Evolutionary conservation across 192 early-diverging fungal species (phyloP).

Genomic region (Linnemannia schmuckeri): DNA sequence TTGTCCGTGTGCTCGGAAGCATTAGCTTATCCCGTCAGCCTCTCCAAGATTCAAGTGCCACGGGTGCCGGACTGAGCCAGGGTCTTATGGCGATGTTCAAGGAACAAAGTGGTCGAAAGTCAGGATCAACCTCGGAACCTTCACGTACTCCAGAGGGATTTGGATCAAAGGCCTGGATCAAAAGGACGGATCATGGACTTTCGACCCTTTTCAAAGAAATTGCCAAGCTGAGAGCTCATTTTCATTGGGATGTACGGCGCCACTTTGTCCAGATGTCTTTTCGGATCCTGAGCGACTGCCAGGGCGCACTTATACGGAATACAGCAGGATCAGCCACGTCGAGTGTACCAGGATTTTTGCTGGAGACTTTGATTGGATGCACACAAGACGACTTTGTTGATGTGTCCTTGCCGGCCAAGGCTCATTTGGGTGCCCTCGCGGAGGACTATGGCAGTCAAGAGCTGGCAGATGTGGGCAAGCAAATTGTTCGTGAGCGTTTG

Average conservation of each 20-base stretch:
- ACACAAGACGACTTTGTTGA: constrained; percentile 43
- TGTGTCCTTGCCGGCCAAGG: constrained; percentile 13
- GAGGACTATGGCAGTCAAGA: constrained; percentile 7
- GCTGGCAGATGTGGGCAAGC: constrained; percentile 21
- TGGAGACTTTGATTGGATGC: constrained; percentile 39
- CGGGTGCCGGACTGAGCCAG: neutral
- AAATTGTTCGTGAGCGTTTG: constrained; percentile 36
- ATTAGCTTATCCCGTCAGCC: neutral
- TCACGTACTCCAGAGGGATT: neutral
- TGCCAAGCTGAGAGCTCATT: constrained; percentile 16
- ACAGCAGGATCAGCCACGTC: neutral
- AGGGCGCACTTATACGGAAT: neutral
- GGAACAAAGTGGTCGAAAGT: neutral
- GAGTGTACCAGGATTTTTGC: constrained; percentile 27
- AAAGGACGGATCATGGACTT: constrained; percentile 17
- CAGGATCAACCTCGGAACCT: neutral
- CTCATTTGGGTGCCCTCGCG: constrained; percentile 2
- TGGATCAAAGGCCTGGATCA: constrained; percentile 29
- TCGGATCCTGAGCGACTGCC: constrained; percentile 29
- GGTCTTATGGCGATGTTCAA: constrained; percentile 39
- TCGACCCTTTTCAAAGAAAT: constrained; percentile 33
- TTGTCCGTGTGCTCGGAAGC: constrained; percentile 17
- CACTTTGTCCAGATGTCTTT: constrained; percentile 30
- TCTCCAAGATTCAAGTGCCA: neutral
- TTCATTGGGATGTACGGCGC: constrained; percentile 40